phyloP scores from a whole-genome alignment of 306 rosid genomes.

The Rosa persica region DNA sequence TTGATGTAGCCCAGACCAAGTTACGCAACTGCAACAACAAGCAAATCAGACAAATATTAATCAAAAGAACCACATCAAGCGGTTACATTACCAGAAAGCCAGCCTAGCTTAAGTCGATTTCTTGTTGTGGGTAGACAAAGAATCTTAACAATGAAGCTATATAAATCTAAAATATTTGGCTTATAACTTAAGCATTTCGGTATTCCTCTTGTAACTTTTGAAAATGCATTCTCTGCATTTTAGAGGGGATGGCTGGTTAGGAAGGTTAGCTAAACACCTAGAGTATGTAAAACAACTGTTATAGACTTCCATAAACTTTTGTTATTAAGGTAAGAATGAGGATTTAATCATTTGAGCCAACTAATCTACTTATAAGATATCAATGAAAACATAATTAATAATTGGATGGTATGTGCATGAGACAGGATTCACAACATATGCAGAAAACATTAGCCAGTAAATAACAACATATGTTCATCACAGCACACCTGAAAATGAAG shows the following conservation, averaged over 20 bases:
- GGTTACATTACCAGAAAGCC: not conserved
- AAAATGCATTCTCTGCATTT: not conserved
- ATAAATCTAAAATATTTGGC: too few species aligned
- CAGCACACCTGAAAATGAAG: constrained; percentile 78
- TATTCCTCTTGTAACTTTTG: too few species aligned
- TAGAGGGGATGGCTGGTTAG: not conserved
- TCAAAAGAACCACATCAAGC: constrained; percentile 5
- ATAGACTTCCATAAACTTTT: not conserved
- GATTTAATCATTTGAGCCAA: not conserved
- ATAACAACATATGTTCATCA: not conserved
- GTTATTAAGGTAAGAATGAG: too few species aligned
- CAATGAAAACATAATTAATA: too few species aligned
- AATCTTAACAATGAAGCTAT: too few species aligned
- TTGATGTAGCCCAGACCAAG: constrained; percentile 89
- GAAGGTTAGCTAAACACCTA: not conserved
- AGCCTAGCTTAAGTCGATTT: not conserved
- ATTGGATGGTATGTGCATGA: not conserved
- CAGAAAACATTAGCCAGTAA: too few species aligned
- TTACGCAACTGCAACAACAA: constrained; percentile 68
- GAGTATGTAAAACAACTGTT: not conserved
- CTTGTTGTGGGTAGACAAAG: too few species aligned
- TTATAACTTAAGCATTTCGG: too few species aligned
- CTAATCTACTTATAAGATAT: too few species aligned
- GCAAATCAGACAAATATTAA: not conserved
- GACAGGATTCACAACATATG: too few species aligned